Evolutionary conservation across 495 filamentous ascomycete genomes (phyloP).

Genomic region (Geoglossum glabrum): DNA sequence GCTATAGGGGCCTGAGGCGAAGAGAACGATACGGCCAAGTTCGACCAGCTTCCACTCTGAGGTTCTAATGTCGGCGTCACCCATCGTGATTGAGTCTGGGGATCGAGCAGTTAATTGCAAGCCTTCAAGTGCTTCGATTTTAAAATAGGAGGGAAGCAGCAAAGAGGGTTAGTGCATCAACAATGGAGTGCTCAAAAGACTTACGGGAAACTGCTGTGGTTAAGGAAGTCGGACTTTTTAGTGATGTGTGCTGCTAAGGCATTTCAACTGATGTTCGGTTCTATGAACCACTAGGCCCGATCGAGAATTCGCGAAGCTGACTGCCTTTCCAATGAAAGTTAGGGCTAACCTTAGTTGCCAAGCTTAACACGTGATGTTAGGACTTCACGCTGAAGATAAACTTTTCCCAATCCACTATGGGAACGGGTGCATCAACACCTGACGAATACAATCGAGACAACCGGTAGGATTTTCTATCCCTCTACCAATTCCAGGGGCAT

Average conservation of each 20-base stretch:
- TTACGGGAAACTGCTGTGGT: neutral
- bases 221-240: neutral
- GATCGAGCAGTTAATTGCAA: neutral
- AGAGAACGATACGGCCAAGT: conserved; percentile 85
- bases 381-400: neutral
- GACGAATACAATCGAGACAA: neutral
- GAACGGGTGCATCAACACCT: too few species aligned
- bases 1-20: conserved; percentile 52
- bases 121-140: neutral
- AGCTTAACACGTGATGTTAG: neutral
- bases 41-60: conserved; percentile 81
- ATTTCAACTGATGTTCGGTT: neutral
- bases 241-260: neutral
- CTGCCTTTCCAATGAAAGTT: neutral
- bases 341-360: neutral
- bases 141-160: neutral
- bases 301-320: neutral
- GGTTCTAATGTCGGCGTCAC: conserved; percentile 43
- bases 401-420: neutral
- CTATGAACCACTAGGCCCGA: neutral
- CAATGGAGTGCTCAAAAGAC: neutral
- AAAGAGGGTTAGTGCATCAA: neutral
- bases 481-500: neutral
- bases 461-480: neutral
- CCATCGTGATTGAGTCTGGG: conserved; percentile 22